Evolutionary conservation across 2,329 filamentous ascomycete genomes (phyloP).

Genomic region (Neobulgaria alba): DNA sequence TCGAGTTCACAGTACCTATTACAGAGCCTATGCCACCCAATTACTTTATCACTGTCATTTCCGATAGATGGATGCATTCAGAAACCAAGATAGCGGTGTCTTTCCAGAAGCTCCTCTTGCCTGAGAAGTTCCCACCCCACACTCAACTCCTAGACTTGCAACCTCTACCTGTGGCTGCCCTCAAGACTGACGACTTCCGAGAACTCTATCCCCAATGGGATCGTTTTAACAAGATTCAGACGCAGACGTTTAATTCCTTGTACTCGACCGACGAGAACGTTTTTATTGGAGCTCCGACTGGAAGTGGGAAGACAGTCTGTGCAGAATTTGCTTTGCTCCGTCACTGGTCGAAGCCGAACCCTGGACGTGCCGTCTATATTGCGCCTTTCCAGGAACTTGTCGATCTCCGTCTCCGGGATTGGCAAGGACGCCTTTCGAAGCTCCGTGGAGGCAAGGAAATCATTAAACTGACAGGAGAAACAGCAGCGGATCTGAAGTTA

Average conservation of each 20-base stretch:
- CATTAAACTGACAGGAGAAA: constrained; percentile 90
- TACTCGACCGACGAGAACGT: constrained; percentile 90
- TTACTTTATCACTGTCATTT: constrained; percentile 93
- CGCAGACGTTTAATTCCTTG: constrained; percentile 90
- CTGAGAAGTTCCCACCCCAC: constrained; percentile 91
- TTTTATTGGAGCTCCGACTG: constrained; percentile 84
- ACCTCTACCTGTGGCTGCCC: constrained; percentile 75
- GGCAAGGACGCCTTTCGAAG: constrained; percentile 66
- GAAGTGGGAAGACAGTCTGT: constrained; percentile 93
- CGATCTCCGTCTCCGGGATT: constrained; percentile 72
- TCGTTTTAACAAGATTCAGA: constrained; percentile 95
- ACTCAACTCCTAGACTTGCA: constrained; percentile 89
- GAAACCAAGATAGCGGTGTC: constrained; percentile 89
- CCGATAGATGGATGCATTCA: constrained; percentile 97
- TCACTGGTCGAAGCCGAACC: constrained; percentile 68
- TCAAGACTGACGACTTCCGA: constrained; percentile 79
- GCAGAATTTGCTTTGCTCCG: constrained; percentile 88
- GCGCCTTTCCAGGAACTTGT: constrained; percentile 92
- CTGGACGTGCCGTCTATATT: constrained; percentile 82
- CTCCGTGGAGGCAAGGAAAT: constrained; percentile 80
- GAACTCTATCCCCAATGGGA: constrained; percentile 75
- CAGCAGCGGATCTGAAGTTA: constrained; percentile 79
- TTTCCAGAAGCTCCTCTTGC: constrained; percentile 89
- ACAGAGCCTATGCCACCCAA: constrained; percentile 97
- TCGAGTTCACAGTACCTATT: constrained; percentile 94